phyloP scores from a whole-genome alignment of 176 grass and related monocot species.

The Raddia distichophylla region DNA sequence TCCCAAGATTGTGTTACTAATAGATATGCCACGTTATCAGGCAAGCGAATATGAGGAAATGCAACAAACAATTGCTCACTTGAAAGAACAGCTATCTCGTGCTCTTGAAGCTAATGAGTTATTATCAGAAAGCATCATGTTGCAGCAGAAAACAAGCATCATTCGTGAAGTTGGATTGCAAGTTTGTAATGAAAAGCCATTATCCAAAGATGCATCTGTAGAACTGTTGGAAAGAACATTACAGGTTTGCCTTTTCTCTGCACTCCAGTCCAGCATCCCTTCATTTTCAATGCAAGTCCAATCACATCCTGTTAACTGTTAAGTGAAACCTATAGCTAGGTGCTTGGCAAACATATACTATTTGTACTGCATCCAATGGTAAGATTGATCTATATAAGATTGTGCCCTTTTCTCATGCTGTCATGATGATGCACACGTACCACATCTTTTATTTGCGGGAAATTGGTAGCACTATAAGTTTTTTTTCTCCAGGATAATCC shows the following conservation, averaged over 20 bases:
- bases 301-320: background rate
- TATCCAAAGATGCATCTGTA: conserved; percentile 37
- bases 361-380: background rate
- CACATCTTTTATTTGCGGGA: background rate
- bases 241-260: conserved; percentile 55
- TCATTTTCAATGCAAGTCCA: conserved; percentile 7
- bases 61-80: conserved; percentile 53
- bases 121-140: conserved; percentile 38
- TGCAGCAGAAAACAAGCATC: conserved; percentile 28
- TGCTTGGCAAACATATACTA: background rate
- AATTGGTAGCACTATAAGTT: conserved; percentile 5
- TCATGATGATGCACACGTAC: background rate
- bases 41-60: conserved; percentile 58
- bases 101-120: conserved; percentile 53
- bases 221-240: conserved; percentile 40
- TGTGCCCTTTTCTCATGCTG: background rate
- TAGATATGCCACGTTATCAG: conserved; percentile 46
- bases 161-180: conserved; percentile 33
- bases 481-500: conserved; percentile 8
- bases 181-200: conserved; percentile 33
- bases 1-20: conserved; percentile 14
- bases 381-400: background rate
- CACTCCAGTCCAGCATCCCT: conserved; percentile 12
- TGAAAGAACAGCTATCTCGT: conserved; percentile 66
- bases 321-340: background rate